Percentiles rank a stretch among this genome's conserved stretches.
phyloP scores from a whole-genome alignment of 202 grass and related monocot genomes.

The Panicum hallii region DNA sequence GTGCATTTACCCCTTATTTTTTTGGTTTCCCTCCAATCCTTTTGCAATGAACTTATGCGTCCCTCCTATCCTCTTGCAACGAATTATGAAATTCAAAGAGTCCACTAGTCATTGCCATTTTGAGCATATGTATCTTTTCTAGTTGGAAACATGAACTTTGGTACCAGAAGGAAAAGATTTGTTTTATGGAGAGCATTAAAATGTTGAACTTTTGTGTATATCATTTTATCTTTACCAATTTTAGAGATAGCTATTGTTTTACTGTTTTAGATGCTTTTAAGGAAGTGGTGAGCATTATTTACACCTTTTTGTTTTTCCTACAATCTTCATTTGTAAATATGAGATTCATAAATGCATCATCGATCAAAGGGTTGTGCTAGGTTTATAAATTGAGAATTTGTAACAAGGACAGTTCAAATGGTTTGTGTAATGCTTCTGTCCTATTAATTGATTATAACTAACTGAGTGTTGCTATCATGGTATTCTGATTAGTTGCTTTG shows the following conservation, averaged over 20 bases:
- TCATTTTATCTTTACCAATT: slow-evolving; percentile 4
- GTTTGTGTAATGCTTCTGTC: not conserved
- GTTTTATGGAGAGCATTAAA: not conserved
- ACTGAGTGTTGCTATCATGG: slow-evolving; percentile 7
- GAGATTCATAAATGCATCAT: slow-evolving; percentile 1
- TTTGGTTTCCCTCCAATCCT: not conserved
- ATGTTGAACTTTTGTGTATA: not conserved
- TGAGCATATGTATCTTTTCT: slow-evolving; percentile 1
- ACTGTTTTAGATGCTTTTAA: not conserved
- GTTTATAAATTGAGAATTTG: slow-evolving; percentile 14
- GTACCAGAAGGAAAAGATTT: not conserved
- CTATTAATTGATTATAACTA: not conserved
- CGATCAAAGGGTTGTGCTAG: slow-evolving; percentile 3
- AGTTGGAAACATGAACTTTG: slow-evolving; percentile 23
- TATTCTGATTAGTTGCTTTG: slow-evolving; percentile 8
- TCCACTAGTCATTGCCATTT: slow-evolving; percentile 23
- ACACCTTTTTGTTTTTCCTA: too few relatives aligned
- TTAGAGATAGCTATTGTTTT: slow-evolving; percentile 18
- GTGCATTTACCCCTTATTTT: slow-evolving; percentile 4
- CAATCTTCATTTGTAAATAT: too few relatives aligned
- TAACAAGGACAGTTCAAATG: not conserved
- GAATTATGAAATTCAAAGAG: slow-evolving; percentile 1
- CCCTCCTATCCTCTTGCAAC: not conserved
- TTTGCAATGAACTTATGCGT: not conserved
- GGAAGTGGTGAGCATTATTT: not conserved